Base-by-base conservation (phyloP, 2,329 filamentous ascomycete genomes). In the Verticillium klebahnii region DNA sequence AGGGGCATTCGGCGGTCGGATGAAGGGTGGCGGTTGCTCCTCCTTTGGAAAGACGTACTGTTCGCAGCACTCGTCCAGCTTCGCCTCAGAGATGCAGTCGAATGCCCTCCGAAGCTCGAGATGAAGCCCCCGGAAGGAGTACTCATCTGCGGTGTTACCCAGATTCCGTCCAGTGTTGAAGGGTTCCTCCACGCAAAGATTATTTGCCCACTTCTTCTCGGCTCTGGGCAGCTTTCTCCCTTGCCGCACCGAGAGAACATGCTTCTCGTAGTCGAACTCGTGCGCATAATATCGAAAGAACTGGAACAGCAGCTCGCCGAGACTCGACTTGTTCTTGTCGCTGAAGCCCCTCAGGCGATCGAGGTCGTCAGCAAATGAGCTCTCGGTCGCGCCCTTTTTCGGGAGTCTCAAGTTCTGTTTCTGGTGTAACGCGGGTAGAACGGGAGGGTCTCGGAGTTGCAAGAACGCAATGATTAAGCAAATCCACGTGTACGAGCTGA, bases 401-500 rank as follows among this genome's bases (percentile, higher is more conserved):
- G 77, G 77, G 57, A 85, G 78, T 68, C 86, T 86, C 66, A 88
- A 80, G 58, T 54, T 23, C 5, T 85, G 82, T 25, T 86, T 83
- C 70, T 93, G 89, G 72, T 98, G 95, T 37, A 99, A 81, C 17
- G 91, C 87, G 4, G 95, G 95, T 25, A 99, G 77, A 60, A 99
- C 86, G 0, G 94, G 91, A 17, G 92, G 91, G 63, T 89, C 84
- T 69, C 93, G 88, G 59, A 92, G 90, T 76, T 99, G 95, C 31
- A 99, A 83, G 71, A 98, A 99, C 68, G 93, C 96, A 72, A 99
- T 90, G 67, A 98, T 96, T 82, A 99, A 87, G 76, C 95, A 99
- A 73, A 98, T 98, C 95, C 95, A 99, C 25, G 95, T 97, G 73
- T 99, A 99, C 19, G 95, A 99, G 75, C 94, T 98, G 63, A 99